Base-by-base conservation (phyloP, 2,329 filamentous ascomycete genomes). In the Alternaria burnsii region DNA sequence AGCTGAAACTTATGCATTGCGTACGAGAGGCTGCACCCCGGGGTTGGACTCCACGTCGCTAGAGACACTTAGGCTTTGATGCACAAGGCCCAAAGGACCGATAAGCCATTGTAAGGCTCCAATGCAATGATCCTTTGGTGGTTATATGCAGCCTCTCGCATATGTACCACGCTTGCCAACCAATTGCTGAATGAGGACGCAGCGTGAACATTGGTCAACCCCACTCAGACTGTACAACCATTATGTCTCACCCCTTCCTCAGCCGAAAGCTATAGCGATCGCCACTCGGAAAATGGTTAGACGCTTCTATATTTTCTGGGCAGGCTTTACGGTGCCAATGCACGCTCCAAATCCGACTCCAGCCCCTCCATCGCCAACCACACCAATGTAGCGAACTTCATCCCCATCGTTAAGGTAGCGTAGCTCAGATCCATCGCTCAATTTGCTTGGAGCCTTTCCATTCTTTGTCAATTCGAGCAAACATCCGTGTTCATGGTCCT, bases 401-500 rank as follows among this genome's bases (percentile, higher is more conserved):
- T 82, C 81, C 1, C 79, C 80, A 67, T 83, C 81, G 30, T 78
- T 70, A 11, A 82, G 68, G 65, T 79, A 83, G 11, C 74, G 67
- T 26, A 77, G 61, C 61, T 74, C 75, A 40, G 62, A 52, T n/a
- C 71, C 71, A 43, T 76, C 73, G 22, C 52, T 68, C 32, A 78
- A 53, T 36, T 71, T 75, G 43, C 59, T 70, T 14, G 70, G 59
- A 42, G 52, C 55, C 34, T 72, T 76, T 10, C 78, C 78, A 20
- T 79, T 79, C 69, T 76, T 69, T 1, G 80, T 76, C 36, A 76
- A 61, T 58, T 82, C 81, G 44, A 82, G 76, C 52, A 82, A 62
- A 69, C 80, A 82, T 12, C 80, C 81, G 36, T 80, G 72, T 62
- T 80, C 77, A 5, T 70, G 61, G 24, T 78, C 66, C 8, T 72